Base-by-base conservation (phyloP, 169 alveolate genomes). In the Plasmodium yoelii region DNA sequence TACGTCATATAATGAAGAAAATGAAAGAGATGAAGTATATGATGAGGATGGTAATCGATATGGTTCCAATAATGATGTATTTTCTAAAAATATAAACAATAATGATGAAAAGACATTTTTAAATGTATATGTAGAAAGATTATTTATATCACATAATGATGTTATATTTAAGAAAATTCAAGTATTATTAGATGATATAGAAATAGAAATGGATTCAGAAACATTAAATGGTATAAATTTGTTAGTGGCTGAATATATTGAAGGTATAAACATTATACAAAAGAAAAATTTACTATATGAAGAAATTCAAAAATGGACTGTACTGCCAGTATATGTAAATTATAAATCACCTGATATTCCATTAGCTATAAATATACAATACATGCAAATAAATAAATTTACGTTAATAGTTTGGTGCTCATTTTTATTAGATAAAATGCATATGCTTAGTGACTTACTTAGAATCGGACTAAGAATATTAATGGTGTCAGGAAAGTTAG, bases 381-480 rank as follows among this genome's bases (percentile, higher is more conserved):
- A 91, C 34, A 87, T 95, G 88, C 93, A 88, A 53, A 93, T 95
- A 9, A 95, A 94, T 65, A 69, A 89, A 15, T 95, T 94, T 84
- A 94, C 91, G 64, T 88, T 95, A 19, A 88, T 86, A 57, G 89
- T 94, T 6, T 95, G 97, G 97, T 94, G 96, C 63, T 90, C 96
- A 72, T 94, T 95, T 92, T 94, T 92, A 42, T 87, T 95, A 57
- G 96, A 93, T 60, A 94, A 94, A 49, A 73, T 95, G 94, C 95
- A 95, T 73, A 93, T 94, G 96, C 92, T 95, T 60, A 94, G 96
- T 56, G 97, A 95, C 72, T 92, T 95, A 39, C 80, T 95, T 55
- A 77, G 96, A 57, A 91, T 95, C 69, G 96, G 96, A n/a, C 90
- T 95, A 55, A 91, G 95, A 63, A 94, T 94, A 22, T 71, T 94